A percentile compares a stretch with the other conserved stretches of the same genome.
These are phyloP conservation scores for Salix suchowensis DNA, from an alignment of 345 rosid genomes.

Conservation along the genomic window DNA sequence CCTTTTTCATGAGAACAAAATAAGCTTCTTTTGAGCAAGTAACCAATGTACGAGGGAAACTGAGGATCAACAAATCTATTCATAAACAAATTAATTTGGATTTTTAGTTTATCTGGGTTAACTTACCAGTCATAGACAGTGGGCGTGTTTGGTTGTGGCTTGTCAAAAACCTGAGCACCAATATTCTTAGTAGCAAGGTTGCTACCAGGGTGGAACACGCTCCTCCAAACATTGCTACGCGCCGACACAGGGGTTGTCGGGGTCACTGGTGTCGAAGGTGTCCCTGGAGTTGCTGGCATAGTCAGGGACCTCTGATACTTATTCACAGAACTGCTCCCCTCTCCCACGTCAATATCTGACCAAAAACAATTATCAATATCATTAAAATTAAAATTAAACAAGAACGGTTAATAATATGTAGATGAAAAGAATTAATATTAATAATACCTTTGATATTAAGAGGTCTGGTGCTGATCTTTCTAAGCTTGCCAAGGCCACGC, in stretches of 20 bases:
- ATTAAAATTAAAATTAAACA: background rate
- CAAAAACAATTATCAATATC: background rate
- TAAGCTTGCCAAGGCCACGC: constrained; percentile 70
- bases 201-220: constrained; percentile 93
- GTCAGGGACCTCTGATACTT: constrained; percentile 52
- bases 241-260: constrained; percentile 59
- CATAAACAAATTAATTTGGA: background rate
- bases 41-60: too few species aligned
- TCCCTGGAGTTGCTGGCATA: constrained; percentile 55
- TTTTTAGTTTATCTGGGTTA: background rate
- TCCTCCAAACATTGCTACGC: constrained; percentile 91
- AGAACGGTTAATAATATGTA: background rate
- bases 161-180: constrained; percentile 66
- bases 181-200: constrained; percentile 70
- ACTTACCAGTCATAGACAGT: constrained; percentile 88
- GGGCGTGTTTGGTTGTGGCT: constrained; percentile 80
- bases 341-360: constrained; percentile 25
- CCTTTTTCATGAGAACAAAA: too few species aligned
- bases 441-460: constrained; percentile 40
- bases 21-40: too few species aligned
- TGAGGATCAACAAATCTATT: too few species aligned
- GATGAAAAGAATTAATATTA: background rate
- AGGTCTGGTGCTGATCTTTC: constrained; percentile 58
- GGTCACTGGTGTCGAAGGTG: constrained; percentile 64
- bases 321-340: constrained; percentile 31